phyloP scores from a whole-genome alignment of 2,329 filamentous ascomycete genomes.

The Fusarium sp. region DNA sequence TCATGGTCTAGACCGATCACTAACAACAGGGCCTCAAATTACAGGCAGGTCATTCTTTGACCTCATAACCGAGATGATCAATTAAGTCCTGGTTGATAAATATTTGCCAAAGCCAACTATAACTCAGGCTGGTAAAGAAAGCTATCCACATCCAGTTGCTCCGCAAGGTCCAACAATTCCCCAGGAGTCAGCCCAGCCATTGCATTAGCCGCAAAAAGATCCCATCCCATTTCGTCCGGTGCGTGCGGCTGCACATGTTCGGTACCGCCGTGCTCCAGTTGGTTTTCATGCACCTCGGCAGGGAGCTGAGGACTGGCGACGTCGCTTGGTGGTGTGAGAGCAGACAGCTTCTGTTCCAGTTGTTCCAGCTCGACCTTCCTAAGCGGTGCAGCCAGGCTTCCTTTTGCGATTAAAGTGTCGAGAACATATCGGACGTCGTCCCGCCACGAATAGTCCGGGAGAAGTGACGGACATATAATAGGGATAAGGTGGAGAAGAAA shows the following conservation, averaged over 20 bases:
- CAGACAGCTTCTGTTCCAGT: slow-evolving; percentile 50
- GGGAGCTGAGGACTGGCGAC: neutral
- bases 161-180: slow-evolving; percentile 45
- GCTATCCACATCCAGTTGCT: slow-evolving; percentile 43
- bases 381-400: slow-evolving; percentile 50
- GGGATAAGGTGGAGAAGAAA: slow-evolving; percentile 52
- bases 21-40: neutral
- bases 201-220: slow-evolving; percentile 45
- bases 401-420: slow-evolving; percentile 51
- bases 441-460: slow-evolving; percentile 49
- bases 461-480: slow-evolving; percentile 47
- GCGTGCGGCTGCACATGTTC: neutral
- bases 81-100: fast-evolving
- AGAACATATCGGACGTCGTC: slow-evolving; percentile 50
- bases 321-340: slow-evolving; percentile 44
- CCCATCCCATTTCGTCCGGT: slow-evolving; percentile 42
- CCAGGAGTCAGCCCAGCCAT: slow-evolving; percentile 47
- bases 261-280: fast-evolving
- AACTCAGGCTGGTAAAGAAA: slow-evolving; percentile 35
- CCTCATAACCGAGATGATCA: neutral
- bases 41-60: fast-evolving
- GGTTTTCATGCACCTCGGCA: fast-evolving
- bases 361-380: slow-evolving; percentile 51
- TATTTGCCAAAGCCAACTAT: neutral
- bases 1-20: neutral